Base-by-base conservation (phyloP, 768 basidiomycete genomes). In the Mycena metata region DNA sequence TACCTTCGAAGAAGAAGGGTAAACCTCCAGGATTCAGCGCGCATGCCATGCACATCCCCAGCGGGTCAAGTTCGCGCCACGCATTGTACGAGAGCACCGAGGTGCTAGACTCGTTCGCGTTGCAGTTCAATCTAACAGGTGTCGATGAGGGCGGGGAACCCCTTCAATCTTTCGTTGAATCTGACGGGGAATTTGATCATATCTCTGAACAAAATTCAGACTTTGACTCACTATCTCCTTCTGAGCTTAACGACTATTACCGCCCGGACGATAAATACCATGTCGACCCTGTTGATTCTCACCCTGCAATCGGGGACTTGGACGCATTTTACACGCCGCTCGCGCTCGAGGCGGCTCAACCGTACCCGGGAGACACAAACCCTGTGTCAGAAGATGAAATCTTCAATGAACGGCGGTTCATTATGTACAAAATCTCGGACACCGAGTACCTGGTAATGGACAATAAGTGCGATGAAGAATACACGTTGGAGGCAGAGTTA, bases 141-240 rank as follows among this genome's bases (percentile, higher is more conserved):
- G 51, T 52, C 33, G 51, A 52, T 30, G 26, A 52, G 51, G 51
- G 33, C 51, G 33, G 51, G 51, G 26, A 51, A 51, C 26, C 47
- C 49, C 24, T 51, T 15, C 24, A 33, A 51, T 24, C 24, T 51
- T 51, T 51, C 26, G 49, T 30, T 30, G 30, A 30, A 30, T 30
- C 30, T 30, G 30, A 30, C 3, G 3, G 6, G 6, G 30, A 30
- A 3, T 30, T 30, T 30, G 30, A 30, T 3, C 6, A 3, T 3
- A 30, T 30, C 6, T 30, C 30, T 30, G 30, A 30, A 30, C 30
- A 30, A 30, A 30, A 30, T 6, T 30, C 30, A 6, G 30, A 30
- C 30, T 30, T 30, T 6, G 30, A 30, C 30, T 30, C 6, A 30
- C 30, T 30, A 30, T 30, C 30, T 30, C 30, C 3, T 3, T 6